Percentiles rank a stretch among this genome's conserved stretches.
Conservation (phyloP, 495 filamentous ascomycete genomes). For the Aspergillus funiculosus region DNA sequence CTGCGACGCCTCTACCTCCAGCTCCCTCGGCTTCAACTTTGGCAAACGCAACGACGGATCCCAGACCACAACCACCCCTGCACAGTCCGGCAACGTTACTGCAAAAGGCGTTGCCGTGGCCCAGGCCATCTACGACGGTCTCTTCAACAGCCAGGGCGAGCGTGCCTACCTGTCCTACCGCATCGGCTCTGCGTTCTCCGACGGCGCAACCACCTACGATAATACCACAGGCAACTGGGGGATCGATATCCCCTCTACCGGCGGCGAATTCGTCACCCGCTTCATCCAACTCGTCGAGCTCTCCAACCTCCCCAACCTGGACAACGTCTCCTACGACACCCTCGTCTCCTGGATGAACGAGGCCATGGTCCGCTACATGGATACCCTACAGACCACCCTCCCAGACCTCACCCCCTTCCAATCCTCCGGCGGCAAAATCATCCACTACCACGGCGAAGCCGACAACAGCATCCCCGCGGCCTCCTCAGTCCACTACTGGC, state of each 20-base stretch:
- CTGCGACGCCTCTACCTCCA: constrained; percentile 21
- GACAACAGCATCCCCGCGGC: constrained; percentile 43
- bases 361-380: constrained; percentile 15
- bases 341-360: constrained; percentile 41
- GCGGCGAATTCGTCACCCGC: constrained; percentile 24
- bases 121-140: constrained; percentile 37
- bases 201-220: constrained; percentile 42
- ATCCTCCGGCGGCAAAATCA: constrained; percentile 44
- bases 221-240: constrained; percentile 33
- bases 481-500: constrained; percentile 44
- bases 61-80: constrained; percentile 28
- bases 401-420: constrained; percentile 44
- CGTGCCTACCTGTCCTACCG: constrained; percentile 46
- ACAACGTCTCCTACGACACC: constrained; percentile 45
- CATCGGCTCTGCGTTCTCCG: constrained; percentile 34
- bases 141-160: constrained; percentile 38
- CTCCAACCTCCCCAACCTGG: constrained; percentile 28
- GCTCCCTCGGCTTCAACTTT: constrained; percentile 20
- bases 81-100: constrained; percentile 42
- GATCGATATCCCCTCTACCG: constrained; percentile 29
- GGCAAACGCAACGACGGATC: too few relatives aligned
- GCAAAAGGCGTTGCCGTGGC: constrained; percentile 35
- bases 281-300: constrained; percentile 15
- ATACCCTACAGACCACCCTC: constrained; percentile 30
- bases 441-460: constrained; percentile 49